Evolutionary conservation across 2,329 filamentous ascomycete genomes (phyloP), one percentile per base, ranked within the genome.

Genomic region (Sporothrix pallida): DNA sequence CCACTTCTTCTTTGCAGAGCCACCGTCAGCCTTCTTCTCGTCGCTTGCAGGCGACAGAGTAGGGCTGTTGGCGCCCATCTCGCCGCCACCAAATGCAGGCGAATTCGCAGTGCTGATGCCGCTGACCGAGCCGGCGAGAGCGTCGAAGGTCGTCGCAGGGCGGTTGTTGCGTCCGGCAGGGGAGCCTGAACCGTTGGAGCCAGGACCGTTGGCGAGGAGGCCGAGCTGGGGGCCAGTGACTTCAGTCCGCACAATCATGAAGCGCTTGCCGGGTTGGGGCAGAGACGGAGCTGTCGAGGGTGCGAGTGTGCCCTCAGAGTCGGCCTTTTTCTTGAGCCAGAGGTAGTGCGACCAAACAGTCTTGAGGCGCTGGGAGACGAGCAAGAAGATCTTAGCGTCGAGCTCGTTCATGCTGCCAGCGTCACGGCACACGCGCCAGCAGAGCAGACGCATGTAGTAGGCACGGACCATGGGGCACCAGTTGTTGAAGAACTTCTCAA

Each of bases 391-490:
- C 77, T 87, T 87, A 26, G 86, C 82, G 79, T 96, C 92, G 56
- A 89, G 81, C 42, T 90, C 87, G 62, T 89, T 88, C 26, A 89
- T 85, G 65, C 87, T 88, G 17, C 91, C 93, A 71, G 90, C 88
- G 78, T 92, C 92, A 76, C 95, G 88, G 76, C 92, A 95, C 67
- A 98, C 85, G 74, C 94, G 89, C 95, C 95, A 98, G 82, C 94
- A 97, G 26, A 97, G 82, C 69, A 98, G 84, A 65, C 95, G 93
- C 88, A 97, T 96, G 80, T 92, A 98, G 81, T 97, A 98, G 15
- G 94, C 92, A 75, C 95, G 89, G 26, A 97, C 93, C 95, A 97
- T 97, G 0, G 95, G 94, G 79, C 93, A 97, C 94, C 95, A 97
- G 79, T 97, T 94, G 79, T 92, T 95, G 83, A 97, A 98, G 75